Evolutionary conservation across 176 grass and related monocot species (phyloP), one percentile per base, ranked within the genome.

Genomic region (Phoenix roebelenii): DNA sequence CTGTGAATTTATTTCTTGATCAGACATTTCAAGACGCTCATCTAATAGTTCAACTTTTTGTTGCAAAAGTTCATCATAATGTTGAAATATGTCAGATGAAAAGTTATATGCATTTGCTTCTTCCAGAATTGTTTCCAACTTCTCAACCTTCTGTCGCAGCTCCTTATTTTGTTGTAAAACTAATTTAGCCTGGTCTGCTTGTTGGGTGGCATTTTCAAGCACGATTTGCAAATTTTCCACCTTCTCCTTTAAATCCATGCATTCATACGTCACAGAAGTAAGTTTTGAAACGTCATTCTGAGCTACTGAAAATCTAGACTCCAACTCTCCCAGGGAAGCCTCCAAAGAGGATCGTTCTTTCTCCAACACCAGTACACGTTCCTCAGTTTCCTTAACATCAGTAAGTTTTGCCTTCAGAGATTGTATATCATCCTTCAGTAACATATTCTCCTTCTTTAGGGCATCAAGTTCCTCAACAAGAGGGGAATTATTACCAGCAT

Each of bases 1-100:
- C 53, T 85, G 80, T 73, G 77, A 75, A 70, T 74, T 69, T 72
- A 91, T 91, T 68, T 97, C 87, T 55, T 56, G 53, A 23, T 83
- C 82, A 72, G 80, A 90, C 44, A 70, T 56, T 68, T 74, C 22
- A 58, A 97, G 80, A 22, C 72, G 80, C 29, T 85, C 72, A 77
- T 88, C 83, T 73, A 88, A 67, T 18, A 72, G 63, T 69, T 85
- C 82, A 61, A 88, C 52, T 61, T 79, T 90, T 70, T 80, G 28
- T 70, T 85, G 66, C 65, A 96, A 77, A 71, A 74, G 16, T 59
- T 82, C 92, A 72, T 84, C 67, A 48, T 90, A 61, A 65, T 72
- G 51, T 18, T 50, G 25, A 54, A 19, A 72, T 12, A 53, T 72
- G 52, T 72, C 49, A 22, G 24, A 52, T 75, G 71, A 82, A 35